These are phyloP conservation scores for Camellia granthamiana DNA, from an alignment of 148 eudicot species.

Conservation along the genomic window DNA sequence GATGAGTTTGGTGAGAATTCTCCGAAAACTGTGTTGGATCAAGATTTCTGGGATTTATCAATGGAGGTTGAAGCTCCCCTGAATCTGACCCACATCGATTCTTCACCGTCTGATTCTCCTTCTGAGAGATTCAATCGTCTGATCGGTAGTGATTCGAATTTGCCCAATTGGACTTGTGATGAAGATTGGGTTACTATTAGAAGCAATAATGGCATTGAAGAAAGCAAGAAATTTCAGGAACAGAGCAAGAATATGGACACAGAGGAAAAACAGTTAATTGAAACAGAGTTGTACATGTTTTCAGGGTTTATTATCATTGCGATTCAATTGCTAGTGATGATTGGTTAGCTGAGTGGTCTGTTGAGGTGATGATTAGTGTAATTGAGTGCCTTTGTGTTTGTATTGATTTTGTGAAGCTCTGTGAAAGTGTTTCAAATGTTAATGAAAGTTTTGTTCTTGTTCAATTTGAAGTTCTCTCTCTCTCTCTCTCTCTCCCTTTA, in stretches of 20 bases:
- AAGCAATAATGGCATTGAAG: constrained; percentile 21
- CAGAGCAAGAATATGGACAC: background rate
- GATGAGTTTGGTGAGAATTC: constrained; percentile 23
- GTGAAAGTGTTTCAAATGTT: constrained; percentile 15
- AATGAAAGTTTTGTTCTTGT: constrained; percentile 6
- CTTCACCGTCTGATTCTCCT: constrained; percentile 16
- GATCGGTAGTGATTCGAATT: constrained; percentile 8
- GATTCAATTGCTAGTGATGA: background rate
- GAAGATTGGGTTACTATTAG: constrained; percentile 66
- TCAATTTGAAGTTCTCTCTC: background rate
- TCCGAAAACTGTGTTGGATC: constrained; percentile 46
- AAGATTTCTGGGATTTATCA: constrained; percentile 37
- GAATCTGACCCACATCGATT: background rate
- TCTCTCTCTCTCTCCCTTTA: too few species aligned
- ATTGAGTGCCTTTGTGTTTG: background rate
- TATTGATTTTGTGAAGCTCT: background rate
- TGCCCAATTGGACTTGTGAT: constrained; percentile 36
- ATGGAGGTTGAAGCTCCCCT: constrained; percentile 25
- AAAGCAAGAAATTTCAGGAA: background rate
- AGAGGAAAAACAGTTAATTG: background rate
- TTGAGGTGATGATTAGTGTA: background rate
- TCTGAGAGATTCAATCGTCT: constrained; percentile 31
- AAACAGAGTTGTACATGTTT: background rate
- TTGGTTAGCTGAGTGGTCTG: background rate
- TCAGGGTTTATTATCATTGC: background rate